Conservation (phyloP, 2,329 filamentous ascomycete species). For the Fusarium sp. region DNA sequence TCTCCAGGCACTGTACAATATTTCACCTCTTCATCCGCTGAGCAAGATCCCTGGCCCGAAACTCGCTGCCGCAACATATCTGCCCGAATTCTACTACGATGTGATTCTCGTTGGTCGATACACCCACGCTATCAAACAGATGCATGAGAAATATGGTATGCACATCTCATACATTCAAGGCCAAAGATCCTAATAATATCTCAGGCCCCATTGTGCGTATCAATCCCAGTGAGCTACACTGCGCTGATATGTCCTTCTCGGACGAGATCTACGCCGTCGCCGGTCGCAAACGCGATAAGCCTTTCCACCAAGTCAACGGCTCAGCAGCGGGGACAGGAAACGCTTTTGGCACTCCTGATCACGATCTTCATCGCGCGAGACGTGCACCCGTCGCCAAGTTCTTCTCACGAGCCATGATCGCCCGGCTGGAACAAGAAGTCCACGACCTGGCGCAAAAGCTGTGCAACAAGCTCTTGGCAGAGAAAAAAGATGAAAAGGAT, state of each 20-base stretch:
- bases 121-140: slow-evolving; percentile 10
- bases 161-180: rapidly evolving
- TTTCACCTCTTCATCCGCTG: slow-evolving; percentile 13
- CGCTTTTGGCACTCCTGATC: slow-evolving; percentile 2
- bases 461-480: not conserved
- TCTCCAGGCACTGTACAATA: slow-evolving; percentile 8
- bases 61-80: slow-evolving; percentile 14
- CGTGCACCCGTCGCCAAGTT: slow-evolving; percentile 10
- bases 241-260: slow-evolving; percentile 18
- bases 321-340: slow-evolving; percentile 6
- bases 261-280: slow-evolving; percentile 15
- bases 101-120: slow-evolving; percentile 20
- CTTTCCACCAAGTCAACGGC: slow-evolving; percentile 6
- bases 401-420: slow-evolving; percentile 19
- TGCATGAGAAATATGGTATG: slow-evolving; percentile 20
- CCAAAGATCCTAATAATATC: rapidly evolving
- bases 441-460: slow-evolving; percentile 6
- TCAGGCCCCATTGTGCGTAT: slow-evolving; percentile 9
- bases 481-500: not conserved
- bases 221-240: slow-evolving; percentile 7
- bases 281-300: slow-evolving; percentile 19
- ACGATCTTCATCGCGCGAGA: slow-evolving; percentile 5
- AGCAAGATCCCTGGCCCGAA: slow-evolving; percentile 15
- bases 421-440: not conserved
- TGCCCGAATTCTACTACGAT: slow-evolving; percentile 19